Evolutionary conservation across 2,329 filamentous ascomycete genomes (phyloP).

Genomic region (Fusarium concolor): DNA sequence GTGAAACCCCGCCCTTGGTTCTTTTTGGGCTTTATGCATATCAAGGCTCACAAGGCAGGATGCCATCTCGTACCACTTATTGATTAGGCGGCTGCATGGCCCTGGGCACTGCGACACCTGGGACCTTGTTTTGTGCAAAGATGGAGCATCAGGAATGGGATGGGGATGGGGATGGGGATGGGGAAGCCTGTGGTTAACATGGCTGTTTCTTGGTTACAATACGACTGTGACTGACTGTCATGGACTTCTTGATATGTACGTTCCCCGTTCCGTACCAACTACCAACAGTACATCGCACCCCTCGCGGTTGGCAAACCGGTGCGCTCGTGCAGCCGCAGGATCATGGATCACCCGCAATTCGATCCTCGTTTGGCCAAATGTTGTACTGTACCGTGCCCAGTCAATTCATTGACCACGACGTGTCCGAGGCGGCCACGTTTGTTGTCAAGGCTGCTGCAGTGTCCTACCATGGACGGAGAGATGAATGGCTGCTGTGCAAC

Average conservation of each 20-base stretch:
- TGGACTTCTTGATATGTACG: background rate
- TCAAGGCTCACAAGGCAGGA: slow-evolving; percentile 32
- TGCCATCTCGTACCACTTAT: slow-evolving; percentile 42
- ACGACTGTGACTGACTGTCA: background rate
- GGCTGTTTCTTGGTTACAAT: slow-evolving; percentile 8
- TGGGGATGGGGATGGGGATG: too few relatives aligned
- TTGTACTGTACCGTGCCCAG: slow-evolving; percentile 8
- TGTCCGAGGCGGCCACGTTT: slow-evolving; percentile 48
- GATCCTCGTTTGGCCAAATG: slow-evolving; percentile 39
- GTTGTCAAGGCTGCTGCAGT: slow-evolving; percentile 22
- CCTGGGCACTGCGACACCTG: slow-evolving; percentile 23
- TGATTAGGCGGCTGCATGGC: slow-evolving; percentile 35
- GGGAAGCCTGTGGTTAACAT: background rate
- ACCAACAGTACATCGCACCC: slow-evolving; percentile 15
- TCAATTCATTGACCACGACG: slow-evolving; percentile 36
- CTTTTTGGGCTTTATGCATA: slow-evolving; percentile 41
- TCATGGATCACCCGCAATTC: slow-evolving; percentile 48
- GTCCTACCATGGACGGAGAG: slow-evolving; percentile 11
- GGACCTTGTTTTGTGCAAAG: slow-evolving; percentile 8
- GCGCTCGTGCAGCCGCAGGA: slow-evolving; percentile 53
- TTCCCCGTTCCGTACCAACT: slow-evolving; percentile 5
- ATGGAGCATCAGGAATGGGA: slow-evolving; percentile 3
- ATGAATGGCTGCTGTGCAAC: slow-evolving; percentile 16
- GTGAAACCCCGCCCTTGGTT: slow-evolving; percentile 38
- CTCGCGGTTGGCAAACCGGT: slow-evolving; percentile 49